These are phyloP conservation scores for Geopyxis carbonaria DNA, from an alignment of 495 filamentous ascomycete species.

Conservation along the genomic window DNA sequence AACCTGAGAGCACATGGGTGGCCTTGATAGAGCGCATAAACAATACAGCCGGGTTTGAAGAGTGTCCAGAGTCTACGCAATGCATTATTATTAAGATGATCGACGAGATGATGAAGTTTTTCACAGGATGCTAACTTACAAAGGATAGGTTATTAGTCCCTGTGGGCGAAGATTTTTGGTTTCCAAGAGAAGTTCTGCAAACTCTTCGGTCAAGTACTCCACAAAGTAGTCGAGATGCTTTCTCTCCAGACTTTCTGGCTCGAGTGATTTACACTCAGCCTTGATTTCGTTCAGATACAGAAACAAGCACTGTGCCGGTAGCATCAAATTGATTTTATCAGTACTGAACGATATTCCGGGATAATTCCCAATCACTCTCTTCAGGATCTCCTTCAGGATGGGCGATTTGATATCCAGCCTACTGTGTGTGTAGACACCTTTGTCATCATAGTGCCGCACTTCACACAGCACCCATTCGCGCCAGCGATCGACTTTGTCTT, in stretches of 20 bases:
- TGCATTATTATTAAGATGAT: neutral
- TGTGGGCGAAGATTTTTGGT: conserved; percentile 9
- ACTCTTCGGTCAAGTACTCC: conserved; percentile 7
- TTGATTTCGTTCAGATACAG: conserved; percentile 12
- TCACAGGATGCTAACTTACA: conserved; percentile 2
- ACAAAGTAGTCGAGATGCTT: conserved; percentile 12
- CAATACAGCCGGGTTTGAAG: conserved; percentile 28
- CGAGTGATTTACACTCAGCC: conserved; percentile 5
- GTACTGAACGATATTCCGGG: conserved; percentile 9
- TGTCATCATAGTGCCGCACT: conserved; percentile 4
- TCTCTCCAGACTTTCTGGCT: neutral
- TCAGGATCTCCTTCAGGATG: conserved; percentile 8
- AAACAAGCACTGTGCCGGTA: conserved; percentile 8
- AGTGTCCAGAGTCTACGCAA: conserved; percentile 28
- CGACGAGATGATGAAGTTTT: neutral
- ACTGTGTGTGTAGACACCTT: conserved; percentile 2
- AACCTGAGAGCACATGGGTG: neutral
- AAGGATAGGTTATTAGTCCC: conserved; percentile 10
- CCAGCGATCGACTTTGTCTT: conserved; percentile 10
- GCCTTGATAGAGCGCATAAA: conserved; percentile 17
- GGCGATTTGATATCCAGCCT: conserved; percentile 9
- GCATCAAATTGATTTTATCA: conserved; percentile 3
- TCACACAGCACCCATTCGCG: conserved; percentile 11
- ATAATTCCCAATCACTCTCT: conserved; percentile 11
- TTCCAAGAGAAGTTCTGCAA: conserved; percentile 8